phyloP scores from a whole-genome alignment of 164 flowering plant genomes.

The Warburgia ugandensis region DNA sequence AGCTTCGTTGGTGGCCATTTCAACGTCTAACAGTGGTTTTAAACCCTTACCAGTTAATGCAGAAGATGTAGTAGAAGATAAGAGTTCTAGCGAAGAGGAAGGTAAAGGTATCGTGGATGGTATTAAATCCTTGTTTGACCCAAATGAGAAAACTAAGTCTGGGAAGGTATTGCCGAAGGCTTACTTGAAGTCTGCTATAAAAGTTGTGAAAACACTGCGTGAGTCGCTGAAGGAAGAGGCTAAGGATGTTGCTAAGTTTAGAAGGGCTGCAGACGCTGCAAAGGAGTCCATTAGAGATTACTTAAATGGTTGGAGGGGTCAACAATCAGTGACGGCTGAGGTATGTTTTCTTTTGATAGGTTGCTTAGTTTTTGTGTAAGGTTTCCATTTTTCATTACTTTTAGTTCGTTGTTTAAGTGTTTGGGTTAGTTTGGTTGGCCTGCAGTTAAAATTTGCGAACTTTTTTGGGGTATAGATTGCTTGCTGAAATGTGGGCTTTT shows the following conservation, averaged over 20 bases:
- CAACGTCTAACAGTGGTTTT: constrained; percentile 23
- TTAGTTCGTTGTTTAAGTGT: too few species aligned
- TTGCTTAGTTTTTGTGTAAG: too few species aligned
- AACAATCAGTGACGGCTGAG: constrained; percentile 46
- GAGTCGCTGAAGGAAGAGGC: constrained; percentile 80
- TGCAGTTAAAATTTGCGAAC: background rate
- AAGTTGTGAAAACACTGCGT: constrained; percentile 76
- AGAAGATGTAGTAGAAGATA: constrained; percentile 24
- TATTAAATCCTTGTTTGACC: constrained; percentile 66
- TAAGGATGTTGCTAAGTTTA: constrained; percentile 63
- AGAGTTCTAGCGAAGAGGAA: background rate
- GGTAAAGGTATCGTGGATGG: constrained; percentile 37
- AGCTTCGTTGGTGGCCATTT: constrained; percentile 26
- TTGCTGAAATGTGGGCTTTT: too few species aligned
- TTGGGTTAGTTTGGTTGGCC: too few species aligned
- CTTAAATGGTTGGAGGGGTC: constrained; percentile 69
- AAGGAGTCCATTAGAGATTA: constrained; percentile 88
- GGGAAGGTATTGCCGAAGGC: constrained; percentile 89
- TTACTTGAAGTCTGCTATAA: constrained; percentile 85
- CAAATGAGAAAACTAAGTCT: constrained; percentile 83
- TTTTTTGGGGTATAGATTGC: too few species aligned
- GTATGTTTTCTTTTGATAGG: constrained; percentile 30
- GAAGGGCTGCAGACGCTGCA: constrained; percentile 90
- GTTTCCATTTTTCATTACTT: too few species aligned
- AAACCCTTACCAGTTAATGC: constrained; percentile 37